These are phyloP conservation scores for Trichosporon coremiiforme DNA, from an alignment of 1,284 basidiomycete genomes.

Conservation along the genomic window DNA sequence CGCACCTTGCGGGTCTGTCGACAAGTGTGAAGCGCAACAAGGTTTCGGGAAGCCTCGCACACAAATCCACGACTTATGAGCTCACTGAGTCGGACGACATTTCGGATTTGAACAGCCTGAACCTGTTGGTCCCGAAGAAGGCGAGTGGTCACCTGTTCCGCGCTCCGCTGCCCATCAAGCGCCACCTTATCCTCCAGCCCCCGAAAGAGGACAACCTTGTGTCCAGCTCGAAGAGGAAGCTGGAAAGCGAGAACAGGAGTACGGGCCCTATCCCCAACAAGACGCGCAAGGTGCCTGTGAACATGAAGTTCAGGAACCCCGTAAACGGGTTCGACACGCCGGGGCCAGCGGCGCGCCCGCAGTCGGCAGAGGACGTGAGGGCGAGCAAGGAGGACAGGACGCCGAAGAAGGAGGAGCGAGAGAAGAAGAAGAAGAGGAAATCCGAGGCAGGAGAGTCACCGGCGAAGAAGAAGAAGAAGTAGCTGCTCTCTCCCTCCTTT, in stretches of 20 bases:
- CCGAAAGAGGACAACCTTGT: neutral
- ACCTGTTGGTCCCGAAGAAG: conserved; percentile 47
- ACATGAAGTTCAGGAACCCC: conserved; percentile 50
- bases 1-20: conserved; percentile 37
- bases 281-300: neutral
- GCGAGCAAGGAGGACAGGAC: conserved; percentile 20
- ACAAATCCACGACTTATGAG: conserved; percentile 40
- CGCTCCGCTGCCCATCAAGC: conserved; percentile 45
- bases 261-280: neutral
- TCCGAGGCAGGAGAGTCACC: conserved; percentile 31
- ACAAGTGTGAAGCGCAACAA: neutral
- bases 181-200: conserved; percentile 48
- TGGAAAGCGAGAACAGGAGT: conserved; percentile 1
- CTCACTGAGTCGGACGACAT: conserved; percentile 35
- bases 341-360: conserved; percentile 34
- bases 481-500: neutral
- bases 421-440: conserved; percentile 37
- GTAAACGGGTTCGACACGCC: conserved; percentile 46
- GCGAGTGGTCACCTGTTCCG: neutral
- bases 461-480: conserved; percentile 45
- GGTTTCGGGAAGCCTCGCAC: conserved; percentile 36
- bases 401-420: conserved; percentile 23
- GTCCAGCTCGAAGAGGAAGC: neutral
- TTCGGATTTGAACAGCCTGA: conserved; percentile 51
- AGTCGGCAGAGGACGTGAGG: neutral